Evolutionary conservation across 1,284 basidiomycete genomes (phyloP).

Genomic region (Ceratobasidium sp.): DNA sequence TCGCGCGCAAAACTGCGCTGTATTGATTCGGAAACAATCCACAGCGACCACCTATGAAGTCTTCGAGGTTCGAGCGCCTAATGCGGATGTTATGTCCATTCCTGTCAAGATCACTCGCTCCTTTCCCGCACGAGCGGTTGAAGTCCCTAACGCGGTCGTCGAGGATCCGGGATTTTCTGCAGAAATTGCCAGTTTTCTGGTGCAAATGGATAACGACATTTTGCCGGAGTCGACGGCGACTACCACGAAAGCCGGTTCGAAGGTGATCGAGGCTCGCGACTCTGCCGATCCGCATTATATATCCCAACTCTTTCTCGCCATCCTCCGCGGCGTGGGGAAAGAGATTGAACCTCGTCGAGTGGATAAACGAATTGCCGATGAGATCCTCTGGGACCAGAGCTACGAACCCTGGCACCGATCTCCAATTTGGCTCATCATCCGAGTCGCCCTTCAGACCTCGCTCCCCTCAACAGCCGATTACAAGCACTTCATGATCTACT

Average conservation of each 20-base stretch:
- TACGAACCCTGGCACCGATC: slow-evolving; percentile 64
- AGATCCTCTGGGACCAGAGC: slow-evolving; percentile 60
- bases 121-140: slow-evolving; percentile 55
- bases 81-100: slow-evolving; percentile 56
- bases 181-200: slow-evolving; percentile 57
- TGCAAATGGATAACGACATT: slow-evolving; percentile 55
- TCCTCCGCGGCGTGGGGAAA: slow-evolving; percentile 57
- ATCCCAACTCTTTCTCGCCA: slow-evolving; percentile 60
- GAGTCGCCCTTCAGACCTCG: slow-evolving; percentile 63
- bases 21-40: slow-evolving; percentile 58
- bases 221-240: slow-evolving; percentile 47
- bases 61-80: slow-evolving; percentile 61
- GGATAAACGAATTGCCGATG: slow-evolving; percentile 62
- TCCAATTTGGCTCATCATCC: slow-evolving; percentile 63
- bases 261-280: slow-evolving; percentile 53
- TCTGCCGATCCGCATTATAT: slow-evolving; percentile 61
- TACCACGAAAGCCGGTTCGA: slow-evolving; percentile 53
- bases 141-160: slow-evolving; percentile 46
- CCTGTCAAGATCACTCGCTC: slow-evolving; percentile 59
- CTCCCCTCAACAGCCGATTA: slow-evolving; percentile 56
- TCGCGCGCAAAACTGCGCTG: slow-evolving; percentile 62
- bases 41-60: slow-evolving; percentile 57
- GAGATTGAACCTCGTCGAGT: slow-evolving; percentile 54
- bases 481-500: slow-evolving; percentile 64
- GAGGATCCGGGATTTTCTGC: slow-evolving; percentile 53